Evolutionary conservation across 2,329 filamentous ascomycete species (phyloP), one percentile per base, ranked within the genome.

Genomic region (Aspergillus pseudoviridinutans): DNA sequence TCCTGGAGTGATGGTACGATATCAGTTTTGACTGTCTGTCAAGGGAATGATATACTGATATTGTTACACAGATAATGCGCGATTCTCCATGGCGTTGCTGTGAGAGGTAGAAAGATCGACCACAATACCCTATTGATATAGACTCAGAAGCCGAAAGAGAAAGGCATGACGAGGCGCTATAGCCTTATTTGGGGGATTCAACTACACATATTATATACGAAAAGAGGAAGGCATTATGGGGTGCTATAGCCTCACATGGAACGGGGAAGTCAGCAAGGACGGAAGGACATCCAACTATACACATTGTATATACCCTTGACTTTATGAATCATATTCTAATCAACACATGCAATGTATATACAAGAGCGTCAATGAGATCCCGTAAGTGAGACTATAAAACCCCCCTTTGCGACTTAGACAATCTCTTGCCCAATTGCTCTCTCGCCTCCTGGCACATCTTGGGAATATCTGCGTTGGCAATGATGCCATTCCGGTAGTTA

Each of bases 401-500:
- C 3, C 58, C 62, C 41, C 35, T 57, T 14, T 24, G 22, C 53
- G 14, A n/a, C 6, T 49, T 47, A 32, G 25, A 14, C 32, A 67
- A 38, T 22, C 55, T 60, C 49, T 52, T 59, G 35, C 54, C 57
- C 56, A 71, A 49, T n/a, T 55, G 54, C 50, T 59, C 51, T 41
- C 24, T 62, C 4, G 71, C 71, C 20, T 69, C 60, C 28, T 56
- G 57, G 53, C 64, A 68, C 65, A 69, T 67, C 55, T 65, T 50
- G 2, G 51, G 51, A 3, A 71, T 52, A 54, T 74, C 66, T 27
- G 64, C 62, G 28, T 66, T 54, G 17, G 55, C 56, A 46, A 65
- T 65, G 4, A 64, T 32, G 3, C 56, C 58, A 51, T 65, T 64
- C 38, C 63, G 60, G 8, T 54, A 20, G 14, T 62, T 64, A 20